Base-by-base conservation (phyloP, 352 stramenopile species). In the Globisporangium mamillatum region DNA sequence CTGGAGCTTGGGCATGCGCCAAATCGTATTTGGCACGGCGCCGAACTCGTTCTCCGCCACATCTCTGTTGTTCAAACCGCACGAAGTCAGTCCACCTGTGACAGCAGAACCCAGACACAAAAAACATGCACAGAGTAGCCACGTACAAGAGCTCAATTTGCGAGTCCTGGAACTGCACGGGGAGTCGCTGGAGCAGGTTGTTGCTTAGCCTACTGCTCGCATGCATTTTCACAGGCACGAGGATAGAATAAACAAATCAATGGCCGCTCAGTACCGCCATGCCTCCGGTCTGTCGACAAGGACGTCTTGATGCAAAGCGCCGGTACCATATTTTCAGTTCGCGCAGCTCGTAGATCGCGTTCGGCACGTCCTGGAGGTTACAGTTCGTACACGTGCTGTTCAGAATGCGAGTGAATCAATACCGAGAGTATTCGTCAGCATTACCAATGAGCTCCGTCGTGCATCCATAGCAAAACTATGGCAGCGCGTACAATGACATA, bases 301-400 rank as follows among this genome's bases (percentile, higher is more conserved):
- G 44, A 7, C 44, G 4, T 44, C 10, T 34, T 18, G 52, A 14
- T 4, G 12, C 55, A 20, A 38, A 24, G 25, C 18, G 7, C 27
- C 20, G 14, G 27, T 55, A 85, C 77, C 77, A 79, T 72, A 74
- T 63, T 2, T 24, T 60, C 12, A 85, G 63, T 20, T 66, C 27
- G 14, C 38, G 48, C n/a, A 79, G 61, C 32, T 75, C 72, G 53
- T 73, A 81, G 44, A 85, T 75, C 46, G 72, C 54, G 10, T 50
- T 66, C 8, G 78, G 78, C 0, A 85, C 63, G 54, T 74, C 60
- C 22, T 66, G 55, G 22, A 85, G 66, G 44, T 76, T 68, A 64
- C 78, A 85, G n/a, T 77, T 78, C 20, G 69, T 64, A 50, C 78
- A 85, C 44, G 71, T 70, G 24, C 78, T 85, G 20, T 20, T 18